Evolutionary conservation across 225 moss, liverwort and hornwort species (phyloP), one percentile per base, ranked within the genome.

Genomic region (Takakia lepidozioides): DNA sequence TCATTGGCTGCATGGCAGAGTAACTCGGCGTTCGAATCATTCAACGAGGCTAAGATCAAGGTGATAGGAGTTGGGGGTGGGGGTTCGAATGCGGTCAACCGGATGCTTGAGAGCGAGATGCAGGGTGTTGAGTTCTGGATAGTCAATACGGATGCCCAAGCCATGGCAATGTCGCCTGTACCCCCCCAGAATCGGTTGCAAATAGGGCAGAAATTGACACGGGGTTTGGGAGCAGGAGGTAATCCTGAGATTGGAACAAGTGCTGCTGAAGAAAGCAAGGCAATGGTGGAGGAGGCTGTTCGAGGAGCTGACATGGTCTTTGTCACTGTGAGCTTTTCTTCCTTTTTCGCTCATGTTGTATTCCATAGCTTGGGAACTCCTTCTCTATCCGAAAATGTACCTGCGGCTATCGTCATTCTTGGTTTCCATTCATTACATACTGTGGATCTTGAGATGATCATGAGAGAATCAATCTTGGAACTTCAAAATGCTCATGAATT

Each of bases 91-190:
- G 92, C 92, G 5, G 92, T 92, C 48, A 92, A 92, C 62, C 73
- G 92, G 20, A 92, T 92, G 92, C 71, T 92, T 50, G 85, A 88
- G 53, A 88, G 88, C 55, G 92, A 92, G 67, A 83, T 92, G 92
- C 85, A 88, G 39, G 92, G 92, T 2, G 92, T 92, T 27, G 92
- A 92, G 66, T 92, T 92, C 38, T 92, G 92, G 92, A 92, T 92
- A 58, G 87, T 92, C 5, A 92, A 92, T 46, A 92, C 92, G 24
- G 92, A 92, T 60, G 79, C 92, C 7, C 92, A 92, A 64, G 92
- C 92, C 36, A 84, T 92, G 87, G 82, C 92, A 56, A 62, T 88
- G 77, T 92, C 92, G 21, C 92, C 92, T 1, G 86, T 92, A 19
- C 68, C 76, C 2, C 56, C 82, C 40, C 67, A 62, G 52, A 92